Percentiles rank a stretch among this genome's conserved stretches.
Conservation (phyloP, 208 protist genomes). For the Trypanosoma vivax region DNA sequence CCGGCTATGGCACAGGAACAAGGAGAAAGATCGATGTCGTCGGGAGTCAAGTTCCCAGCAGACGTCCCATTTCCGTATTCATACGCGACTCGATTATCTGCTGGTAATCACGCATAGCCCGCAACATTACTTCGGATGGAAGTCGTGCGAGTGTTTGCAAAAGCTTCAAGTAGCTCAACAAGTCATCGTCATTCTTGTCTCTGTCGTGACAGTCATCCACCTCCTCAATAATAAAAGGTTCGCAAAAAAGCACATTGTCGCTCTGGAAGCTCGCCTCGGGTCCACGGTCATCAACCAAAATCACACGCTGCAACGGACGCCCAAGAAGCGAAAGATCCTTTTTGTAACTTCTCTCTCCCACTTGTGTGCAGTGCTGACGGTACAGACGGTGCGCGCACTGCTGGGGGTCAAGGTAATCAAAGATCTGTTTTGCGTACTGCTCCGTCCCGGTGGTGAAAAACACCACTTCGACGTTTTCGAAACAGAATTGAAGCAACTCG, state of each 20-base stretch:
- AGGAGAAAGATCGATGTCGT: too few relatives aligned
- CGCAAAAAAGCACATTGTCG: conserved; percentile 54
- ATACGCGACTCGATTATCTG: neutral
- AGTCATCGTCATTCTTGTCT: conserved; percentile 3
- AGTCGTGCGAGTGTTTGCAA: conserved; percentile 27
- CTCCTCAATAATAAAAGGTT: conserved; percentile 40
- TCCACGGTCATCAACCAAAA: conserved; percentile 67
- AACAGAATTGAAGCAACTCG: conserved; percentile 37
- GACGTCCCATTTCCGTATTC: neutral
- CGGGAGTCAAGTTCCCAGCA: neutral
- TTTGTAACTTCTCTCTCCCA: conserved; percentile 21
- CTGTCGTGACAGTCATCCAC: conserved; percentile 19
- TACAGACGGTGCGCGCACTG: conserved; percentile 38
- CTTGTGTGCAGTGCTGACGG: conserved; percentile 32
- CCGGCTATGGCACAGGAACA: neutral
- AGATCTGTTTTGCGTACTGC: conserved; percentile 52
- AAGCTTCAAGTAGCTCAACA: conserved; percentile 13
- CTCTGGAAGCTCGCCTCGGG: conserved; percentile 43
- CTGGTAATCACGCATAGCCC: conserved; percentile 23
- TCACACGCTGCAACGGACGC: conserved; percentile 24
- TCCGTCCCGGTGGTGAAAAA: conserved; percentile 66
- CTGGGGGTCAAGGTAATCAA: conserved; percentile 38
- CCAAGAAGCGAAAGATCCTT: conserved; percentile 49
- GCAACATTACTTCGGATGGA: conserved; percentile 20
- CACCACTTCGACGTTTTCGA: conserved; percentile 46